Evolutionary conservation across 192 early-diverging fungal genomes (phyloP).

Genomic region (Spinellus fusiger): DNA sequence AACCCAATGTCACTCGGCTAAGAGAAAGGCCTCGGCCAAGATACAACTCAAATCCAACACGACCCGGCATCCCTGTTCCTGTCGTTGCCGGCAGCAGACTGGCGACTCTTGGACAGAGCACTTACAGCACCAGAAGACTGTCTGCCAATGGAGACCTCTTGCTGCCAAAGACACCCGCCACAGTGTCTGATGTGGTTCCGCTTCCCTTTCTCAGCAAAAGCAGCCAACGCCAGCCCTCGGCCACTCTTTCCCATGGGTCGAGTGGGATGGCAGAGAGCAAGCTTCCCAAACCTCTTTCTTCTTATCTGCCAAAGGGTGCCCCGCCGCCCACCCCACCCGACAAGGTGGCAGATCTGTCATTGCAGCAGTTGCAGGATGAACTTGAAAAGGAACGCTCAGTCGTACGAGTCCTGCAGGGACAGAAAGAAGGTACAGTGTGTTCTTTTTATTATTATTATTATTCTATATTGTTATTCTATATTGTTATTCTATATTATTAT

Average conservation of each 20-base stretch:
- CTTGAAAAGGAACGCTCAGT: constrained; percentile 11
- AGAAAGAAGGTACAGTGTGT: constrained; percentile 32
- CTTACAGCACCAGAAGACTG: background rate
- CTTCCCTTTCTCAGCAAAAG: background rate
- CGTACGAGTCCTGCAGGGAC: constrained; percentile 19
- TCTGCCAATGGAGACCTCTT: background rate
- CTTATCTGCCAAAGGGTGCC: too few relatives aligned
- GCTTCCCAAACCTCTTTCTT: background rate
- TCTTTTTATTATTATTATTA: too few relatives aligned
- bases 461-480: too few relatives aligned
- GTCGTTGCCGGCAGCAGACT: background rate
- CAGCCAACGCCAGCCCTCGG: background rate
- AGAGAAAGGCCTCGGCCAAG: background rate
- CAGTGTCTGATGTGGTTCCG: background rate
- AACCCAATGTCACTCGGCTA: background rate
- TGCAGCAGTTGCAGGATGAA: constrained; percentile 1
- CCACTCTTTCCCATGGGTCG: background rate
- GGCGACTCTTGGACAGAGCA: background rate
- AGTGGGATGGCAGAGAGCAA: background rate
- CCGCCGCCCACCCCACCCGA: background rate
- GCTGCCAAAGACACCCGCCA: background rate
- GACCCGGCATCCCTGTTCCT: background rate
- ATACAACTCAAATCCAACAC: background rate
- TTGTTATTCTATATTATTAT: too few relatives aligned
- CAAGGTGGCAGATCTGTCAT: background rate